Base-by-base conservation (phyloP, 2,329 filamentous ascomycete species). In the Sordariomycetes sp. region DNA sequence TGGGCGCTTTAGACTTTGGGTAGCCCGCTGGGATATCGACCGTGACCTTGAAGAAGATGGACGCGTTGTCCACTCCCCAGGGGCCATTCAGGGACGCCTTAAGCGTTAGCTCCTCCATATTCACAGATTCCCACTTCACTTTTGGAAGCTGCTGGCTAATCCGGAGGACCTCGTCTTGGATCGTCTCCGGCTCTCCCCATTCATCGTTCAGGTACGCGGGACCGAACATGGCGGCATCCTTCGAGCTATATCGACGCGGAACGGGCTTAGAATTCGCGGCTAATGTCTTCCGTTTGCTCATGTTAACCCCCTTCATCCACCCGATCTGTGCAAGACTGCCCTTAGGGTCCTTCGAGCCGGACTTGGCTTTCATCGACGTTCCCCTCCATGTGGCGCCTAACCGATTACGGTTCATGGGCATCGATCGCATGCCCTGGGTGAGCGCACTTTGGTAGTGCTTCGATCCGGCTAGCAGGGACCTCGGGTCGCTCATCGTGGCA, bases 221-320 rank as follows among this genome's bases (percentile, higher is more conserved):
- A 24, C 75, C 73, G 58, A 80, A 77, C 59, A 80, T 70, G 8
- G 70, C 69, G 61, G 80, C 72, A 67, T 79, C 74, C 70, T 80
- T 71, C 61, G 80, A 73, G 64, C 76, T 68, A 65, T 78, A 67
- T 67, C 79, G 71, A 66, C 74, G 65, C 63, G 80, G 69, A 8
- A 66, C 65, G n/a, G 5, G 52, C 51, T 67, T 68, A 10, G 64
- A 61, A 10, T 61, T 63, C 48, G 74, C 73, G 13, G 69, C 64
- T 1, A 71, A 71, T 1, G 71, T 65, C 61, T 78, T 81, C 57
- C 75, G 72, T 66, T 78, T 82, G 54, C 76, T 82, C 72, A 85
- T 82, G 35, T 78, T 83, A 59, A 86, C 82, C 5, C 83, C 82
- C 64, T 81, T 84, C 79, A 86, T 85, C 83, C 83, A 86, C 15